These are phyloP conservation scores for Elaeagnus macrophylla DNA, from an alignment of 306 rosid genomes.

Conservation along the genomic window DNA sequence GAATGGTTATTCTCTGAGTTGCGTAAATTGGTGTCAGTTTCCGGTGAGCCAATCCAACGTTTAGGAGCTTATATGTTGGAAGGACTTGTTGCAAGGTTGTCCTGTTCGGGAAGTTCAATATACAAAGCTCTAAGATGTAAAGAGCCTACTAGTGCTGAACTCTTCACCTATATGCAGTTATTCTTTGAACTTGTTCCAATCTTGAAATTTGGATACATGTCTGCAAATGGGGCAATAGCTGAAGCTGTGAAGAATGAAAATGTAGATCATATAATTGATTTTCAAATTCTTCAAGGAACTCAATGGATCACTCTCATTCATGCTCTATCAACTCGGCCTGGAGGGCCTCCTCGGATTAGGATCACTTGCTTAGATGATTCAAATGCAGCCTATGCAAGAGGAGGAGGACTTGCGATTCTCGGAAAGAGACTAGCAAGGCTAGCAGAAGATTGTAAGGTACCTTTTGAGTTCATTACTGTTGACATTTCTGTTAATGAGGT, in stretches of 20 bases:
- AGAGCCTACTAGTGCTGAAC: constrained; percentile 63
- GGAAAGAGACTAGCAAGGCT: constrained; percentile 47
- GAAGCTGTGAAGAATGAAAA: constrained; percentile 65
- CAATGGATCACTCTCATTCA: constrained; percentile 76
- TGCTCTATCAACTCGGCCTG: constrained; percentile 61
- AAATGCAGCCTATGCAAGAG: constrained; percentile 60
- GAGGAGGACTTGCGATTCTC: constrained; percentile 67
- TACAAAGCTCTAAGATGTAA: constrained; percentile 67
- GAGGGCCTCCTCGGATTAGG: constrained; percentile 74
- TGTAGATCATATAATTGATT: constrained; percentile 72
- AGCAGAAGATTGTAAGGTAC: constrained; percentile 53
- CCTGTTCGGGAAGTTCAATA: constrained; percentile 78
- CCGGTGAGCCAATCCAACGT: constrained; percentile 70
- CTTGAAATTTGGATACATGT: constrained; percentile 79
- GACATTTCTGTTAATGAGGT: constrained; percentile 39
- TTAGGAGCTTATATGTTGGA: constrained; percentile 84
- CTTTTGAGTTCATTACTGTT: constrained; percentile 60
- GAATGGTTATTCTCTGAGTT: constrained; percentile 62
- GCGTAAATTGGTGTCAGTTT: constrained; percentile 64
- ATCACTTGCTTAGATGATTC: constrained; percentile 71
- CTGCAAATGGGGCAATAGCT: constrained; percentile 92
- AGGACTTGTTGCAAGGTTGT: constrained; percentile 74
- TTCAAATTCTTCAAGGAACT: constrained; percentile 75
- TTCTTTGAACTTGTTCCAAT: constrained; percentile 78
- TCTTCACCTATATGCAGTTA: constrained; percentile 68